Percentiles rank a stretch among this genome's conserved stretches.
Evolutionary conservation across 768 basidiomycete genomes (phyloP).

Genomic region (Russula olivacea): DNA sequence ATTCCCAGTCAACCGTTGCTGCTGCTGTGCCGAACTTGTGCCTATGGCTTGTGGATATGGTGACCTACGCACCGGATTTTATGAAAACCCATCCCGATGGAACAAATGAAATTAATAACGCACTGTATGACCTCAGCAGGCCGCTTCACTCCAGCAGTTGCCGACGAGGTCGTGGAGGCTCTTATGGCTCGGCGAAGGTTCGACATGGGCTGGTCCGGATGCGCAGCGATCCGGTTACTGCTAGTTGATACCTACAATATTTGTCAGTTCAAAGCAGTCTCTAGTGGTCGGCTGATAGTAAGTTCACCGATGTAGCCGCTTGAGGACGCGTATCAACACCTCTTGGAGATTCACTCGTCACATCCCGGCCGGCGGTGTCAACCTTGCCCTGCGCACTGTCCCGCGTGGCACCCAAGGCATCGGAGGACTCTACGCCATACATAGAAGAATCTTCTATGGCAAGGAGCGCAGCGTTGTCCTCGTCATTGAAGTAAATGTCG

Average conservation of each 20-base stretch:
- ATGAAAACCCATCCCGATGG: neutral
- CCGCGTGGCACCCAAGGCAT: neutral
- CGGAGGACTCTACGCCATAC: neutral
- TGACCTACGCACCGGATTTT: neutral
- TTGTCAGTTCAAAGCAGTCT: neutral
- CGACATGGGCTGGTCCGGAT: neutral
- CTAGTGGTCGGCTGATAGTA: neutral
- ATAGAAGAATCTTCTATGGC: constrained; percentile 6
- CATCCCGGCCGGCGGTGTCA: neutral
- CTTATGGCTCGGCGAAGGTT: constrained; percentile 11
- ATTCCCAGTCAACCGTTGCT: neutral
- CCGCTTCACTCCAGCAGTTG: constrained; percentile 17
- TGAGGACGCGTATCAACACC: neutral
- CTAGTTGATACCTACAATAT: neutral
- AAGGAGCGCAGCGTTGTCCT: constrained; percentile 13
- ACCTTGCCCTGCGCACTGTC: neutral
- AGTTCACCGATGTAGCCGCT: constrained; percentile 5
- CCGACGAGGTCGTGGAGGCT: neutral
- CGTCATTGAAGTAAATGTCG: constrained; percentile 26
- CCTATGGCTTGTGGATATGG: constrained; percentile 2
- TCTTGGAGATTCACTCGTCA: neutral
- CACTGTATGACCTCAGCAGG: constrained; percentile 18
- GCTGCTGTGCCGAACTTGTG: constrained; percentile 14
- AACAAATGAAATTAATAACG: neutral
- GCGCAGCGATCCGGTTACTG: neutral